Conservation (phyloP, 2,329 filamentous ascomycete species). For the Aspergillus tamarii region DNA sequence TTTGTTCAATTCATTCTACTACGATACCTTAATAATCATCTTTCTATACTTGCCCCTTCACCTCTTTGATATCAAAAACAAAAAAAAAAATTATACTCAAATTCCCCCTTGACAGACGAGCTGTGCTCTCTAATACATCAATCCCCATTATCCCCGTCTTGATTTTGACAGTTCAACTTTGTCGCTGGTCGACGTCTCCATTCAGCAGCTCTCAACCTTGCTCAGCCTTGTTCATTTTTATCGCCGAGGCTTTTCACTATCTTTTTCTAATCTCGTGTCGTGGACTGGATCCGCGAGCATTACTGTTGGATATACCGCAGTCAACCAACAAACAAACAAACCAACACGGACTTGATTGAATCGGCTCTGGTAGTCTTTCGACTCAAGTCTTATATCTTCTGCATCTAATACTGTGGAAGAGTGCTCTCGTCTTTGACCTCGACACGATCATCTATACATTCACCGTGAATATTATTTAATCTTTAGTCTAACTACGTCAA, state of each 20-base stretch:
- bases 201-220: slow-evolving; percentile 32
- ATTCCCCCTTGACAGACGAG: slow-evolving; percentile 36
- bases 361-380: slow-evolving; percentile 35
- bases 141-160: slow-evolving; percentile 13
- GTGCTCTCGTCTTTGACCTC: slow-evolving; percentile 17
- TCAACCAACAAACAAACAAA: slow-evolving; percentile 25
- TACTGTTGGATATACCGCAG: slow-evolving; percentile 14
- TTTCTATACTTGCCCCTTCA: slow-evolving; percentile 13
- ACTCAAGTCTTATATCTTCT: slow-evolving; percentile 22
- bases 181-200: slow-evolving; percentile 40
- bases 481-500: slow-evolving; percentile 41
- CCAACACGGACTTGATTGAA: slow-evolving; percentile 19
- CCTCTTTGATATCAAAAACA: slow-evolving; percentile 27
- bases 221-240: slow-evolving; percentile 24
- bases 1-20: slow-evolving; percentile 45
- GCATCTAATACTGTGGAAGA: slow-evolving; percentile 14
- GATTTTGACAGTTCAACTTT: slow-evolving; percentile 31
- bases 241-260: slow-evolving; percentile 19
- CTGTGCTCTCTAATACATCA: slow-evolving; percentile 39
- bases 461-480: slow-evolving; percentile 28
- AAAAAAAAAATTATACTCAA: slow-evolving; percentile 41
- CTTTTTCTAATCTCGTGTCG: slow-evolving; percentile 31
- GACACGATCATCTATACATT: slow-evolving; percentile 27
- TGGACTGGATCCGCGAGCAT: slow-evolving; percentile 35
- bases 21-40: slow-evolving; percentile 35